Evolutionary conservation across 2,329 filamentous ascomycete species (phyloP).

Genomic region (Cercospora sp.): DNA sequence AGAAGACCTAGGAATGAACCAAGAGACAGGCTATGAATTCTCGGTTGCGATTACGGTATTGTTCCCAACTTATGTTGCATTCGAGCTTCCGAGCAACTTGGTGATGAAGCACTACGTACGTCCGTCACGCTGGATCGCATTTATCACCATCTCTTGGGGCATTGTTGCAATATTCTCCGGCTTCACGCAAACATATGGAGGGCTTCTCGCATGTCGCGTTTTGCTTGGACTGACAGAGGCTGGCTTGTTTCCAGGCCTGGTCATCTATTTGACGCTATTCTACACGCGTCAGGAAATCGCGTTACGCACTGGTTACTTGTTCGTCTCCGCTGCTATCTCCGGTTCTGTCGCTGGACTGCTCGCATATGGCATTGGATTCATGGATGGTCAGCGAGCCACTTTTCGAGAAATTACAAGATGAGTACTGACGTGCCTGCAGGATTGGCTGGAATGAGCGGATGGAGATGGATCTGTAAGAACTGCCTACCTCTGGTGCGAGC

Average conservation of each 20-base stretch:
- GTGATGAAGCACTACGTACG: slow-evolving; percentile 18
- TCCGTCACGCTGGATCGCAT: not conserved
- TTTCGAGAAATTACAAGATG: too few relatives aligned
- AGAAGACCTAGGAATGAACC: slow-evolving; percentile 15
- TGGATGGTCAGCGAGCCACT: not conserved
- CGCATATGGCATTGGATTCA: not conserved
- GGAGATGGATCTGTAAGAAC: not conserved
- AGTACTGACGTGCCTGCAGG: not conserved
- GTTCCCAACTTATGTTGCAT: slow-evolving; percentile 21
- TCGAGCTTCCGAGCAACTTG: slow-evolving; percentile 17
- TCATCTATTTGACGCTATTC: not conserved
- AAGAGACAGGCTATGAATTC: slow-evolving; percentile 8
- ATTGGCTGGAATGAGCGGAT: not conserved
- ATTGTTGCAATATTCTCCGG: not conserved
- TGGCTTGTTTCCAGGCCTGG: not conserved
- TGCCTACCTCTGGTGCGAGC: not conserved
- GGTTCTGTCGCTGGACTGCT: not conserved
- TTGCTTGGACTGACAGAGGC: not conserved
- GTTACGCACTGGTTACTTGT: not conserved
- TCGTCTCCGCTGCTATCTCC: not conserved
- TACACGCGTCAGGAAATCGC: not conserved
- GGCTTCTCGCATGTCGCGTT: not conserved
- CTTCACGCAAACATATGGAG: not conserved
- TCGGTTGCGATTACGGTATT: slow-evolving; percentile 22
- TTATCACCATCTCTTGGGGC: not conserved